A percentile compares a stretch with the other conserved stretches of the same genome.
Conservation (phyloP, 2,329 filamentous ascomycete species). For the Cladosporium sp. region DNA sequence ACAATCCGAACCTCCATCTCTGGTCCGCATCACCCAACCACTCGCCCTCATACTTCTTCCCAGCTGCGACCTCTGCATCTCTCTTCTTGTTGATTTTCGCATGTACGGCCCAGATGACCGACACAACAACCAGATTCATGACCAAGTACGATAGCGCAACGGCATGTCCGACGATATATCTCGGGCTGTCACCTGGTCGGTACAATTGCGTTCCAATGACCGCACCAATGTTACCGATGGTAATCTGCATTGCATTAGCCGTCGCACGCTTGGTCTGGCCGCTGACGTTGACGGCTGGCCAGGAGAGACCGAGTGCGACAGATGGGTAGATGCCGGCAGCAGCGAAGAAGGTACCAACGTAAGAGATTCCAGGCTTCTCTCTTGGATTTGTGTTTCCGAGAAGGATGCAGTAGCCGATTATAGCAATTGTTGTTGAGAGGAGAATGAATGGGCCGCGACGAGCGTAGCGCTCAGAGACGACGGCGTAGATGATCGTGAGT, state of each 20-base stretch:
- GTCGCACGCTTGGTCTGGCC: conserved; percentile 69
- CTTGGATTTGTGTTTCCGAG: conserved; percentile 38
- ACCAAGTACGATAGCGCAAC: conserved; percentile 66
- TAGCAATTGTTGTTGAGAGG: conserved; percentile 42
- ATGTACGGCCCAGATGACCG: conserved; percentile 55
- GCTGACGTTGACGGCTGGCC: conserved; percentile 71
- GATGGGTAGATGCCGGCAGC: conserved; percentile 66
- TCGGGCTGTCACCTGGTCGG: conserved; percentile 58
- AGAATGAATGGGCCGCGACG: conserved; percentile 65
- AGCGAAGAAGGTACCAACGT: conserved; percentile 44
- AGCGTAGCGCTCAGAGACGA: conserved; percentile 59
- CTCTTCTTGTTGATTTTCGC: conserved; percentile 59
- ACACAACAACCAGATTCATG: conserved; percentile 58
- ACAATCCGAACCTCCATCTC: conserved; percentile 59
- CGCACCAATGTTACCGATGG: conserved; percentile 67
- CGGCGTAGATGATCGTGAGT: conserved; percentile 59
- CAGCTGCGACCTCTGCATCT: conserved; percentile 46
- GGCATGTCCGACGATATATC: conserved; percentile 66
- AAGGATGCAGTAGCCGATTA: conserved; percentile 44
- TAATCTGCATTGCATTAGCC: conserved; percentile 70
- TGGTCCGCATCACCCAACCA: conserved; percentile 64
- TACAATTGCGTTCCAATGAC: conserved; percentile 72
- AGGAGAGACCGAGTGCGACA: conserved; percentile 63
- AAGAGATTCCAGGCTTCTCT: conserved; percentile 43
- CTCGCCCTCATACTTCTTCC: conserved; percentile 53